Evolutionary conservation across 352 stramenopile species (phyloP).

Genomic region (Halophytophthora batemanensis): DNA sequence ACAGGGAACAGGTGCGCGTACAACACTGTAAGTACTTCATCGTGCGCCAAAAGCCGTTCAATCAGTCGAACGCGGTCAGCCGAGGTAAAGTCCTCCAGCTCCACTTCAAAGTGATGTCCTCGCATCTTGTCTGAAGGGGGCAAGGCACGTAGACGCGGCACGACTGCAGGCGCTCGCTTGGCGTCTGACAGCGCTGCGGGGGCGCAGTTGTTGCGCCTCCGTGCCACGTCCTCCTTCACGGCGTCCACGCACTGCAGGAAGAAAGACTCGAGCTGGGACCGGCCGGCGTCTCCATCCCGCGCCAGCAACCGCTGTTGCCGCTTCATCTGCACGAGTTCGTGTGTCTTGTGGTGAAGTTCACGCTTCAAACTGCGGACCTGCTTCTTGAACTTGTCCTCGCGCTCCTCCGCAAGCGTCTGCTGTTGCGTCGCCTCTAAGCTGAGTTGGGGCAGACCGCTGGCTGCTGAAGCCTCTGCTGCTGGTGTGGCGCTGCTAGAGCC

Average conservation of each 20-base stretch:
- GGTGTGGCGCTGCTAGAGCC: neutral
- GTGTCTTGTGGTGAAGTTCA: slow-evolving; percentile 63
- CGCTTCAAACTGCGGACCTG: slow-evolving; percentile 66
- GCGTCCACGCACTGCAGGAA: slow-evolving; percentile 83
- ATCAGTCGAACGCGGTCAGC: slow-evolving; percentile 72
- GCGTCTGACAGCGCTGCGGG: neutral
- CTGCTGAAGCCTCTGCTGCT: neutral
- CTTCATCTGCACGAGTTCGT: slow-evolving; percentile 39
- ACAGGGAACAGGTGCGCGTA: slow-evolving; percentile 77
- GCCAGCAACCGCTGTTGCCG: slow-evolving; percentile 34
- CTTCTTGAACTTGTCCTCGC: slow-evolving; percentile 66
- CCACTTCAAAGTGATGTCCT: slow-evolving; percentile 22
- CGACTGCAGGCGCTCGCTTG: neutral
- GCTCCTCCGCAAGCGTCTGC: slow-evolving; percentile 37
- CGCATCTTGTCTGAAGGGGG: slow-evolving; percentile 11
- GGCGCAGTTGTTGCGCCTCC: slow-evolving; percentile 26
- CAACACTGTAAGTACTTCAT: slow-evolving; percentile 74
- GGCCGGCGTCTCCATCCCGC: slow-evolving; percentile 27
- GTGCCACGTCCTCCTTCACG: slow-evolving; percentile 71
- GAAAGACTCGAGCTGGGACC: slow-evolving; percentile 63
- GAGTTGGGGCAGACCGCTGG: slow-evolving; percentile 31
- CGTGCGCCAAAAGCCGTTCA: slow-evolving; percentile 68
- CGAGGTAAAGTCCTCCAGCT: slow-evolving; percentile 70
- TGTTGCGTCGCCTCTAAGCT: slow-evolving; percentile 25
- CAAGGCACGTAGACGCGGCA: neutral